Evolutionary conservation across 2,329 filamentous ascomycete genomes (phyloP).

Genomic region (Mollisiaceae sp.): DNA sequence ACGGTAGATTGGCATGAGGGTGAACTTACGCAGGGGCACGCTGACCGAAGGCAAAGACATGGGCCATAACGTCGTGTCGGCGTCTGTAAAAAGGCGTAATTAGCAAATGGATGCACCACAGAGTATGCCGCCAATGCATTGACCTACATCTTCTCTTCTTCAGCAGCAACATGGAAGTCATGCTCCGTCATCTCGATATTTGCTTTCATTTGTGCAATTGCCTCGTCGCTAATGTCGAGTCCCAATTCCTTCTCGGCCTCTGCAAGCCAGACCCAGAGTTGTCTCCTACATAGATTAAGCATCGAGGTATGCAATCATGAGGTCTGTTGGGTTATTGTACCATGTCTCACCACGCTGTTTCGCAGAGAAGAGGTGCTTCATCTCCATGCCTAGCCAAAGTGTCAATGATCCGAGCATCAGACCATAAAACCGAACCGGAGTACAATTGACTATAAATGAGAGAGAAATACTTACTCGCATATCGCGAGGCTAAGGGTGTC

Average conservation of each 20-base stretch:
- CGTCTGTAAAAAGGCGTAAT: slow-evolving; percentile 41
- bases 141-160: slow-evolving; percentile 70
- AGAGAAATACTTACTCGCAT: slow-evolving; percentile 53
- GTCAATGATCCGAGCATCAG: slow-evolving; percentile 1
- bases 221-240: slow-evolving; percentile 74
- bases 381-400: slow-evolving; percentile 57
- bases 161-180: slow-evolving; percentile 74
- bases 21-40: slow-evolving; percentile 63
- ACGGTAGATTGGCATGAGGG: too few relatives aligned
- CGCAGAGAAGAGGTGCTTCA: slow-evolving; percentile 80
- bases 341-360: slow-evolving; percentile 60
- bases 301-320: neutral
- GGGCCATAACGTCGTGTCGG: slow-evolving; percentile 59
- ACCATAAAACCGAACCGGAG: neutral
- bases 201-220: slow-evolving; percentile 77
- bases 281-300: neutral
- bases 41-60: slow-evolving; percentile 76
- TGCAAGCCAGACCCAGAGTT: slow-evolving; percentile 83
- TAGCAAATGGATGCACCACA: neutral
- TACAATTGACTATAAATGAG: neutral
- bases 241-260: slow-evolving; percentile 83
- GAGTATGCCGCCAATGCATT: neutral
- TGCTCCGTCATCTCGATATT: slow-evolving; percentile 77
- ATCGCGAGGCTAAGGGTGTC: slow-evolving; percentile 73
- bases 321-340: slow-evolving; percentile 6